Conservation (phyloP, 2,329 filamentous ascomycete species). For the Alternaria longipes region DNA sequence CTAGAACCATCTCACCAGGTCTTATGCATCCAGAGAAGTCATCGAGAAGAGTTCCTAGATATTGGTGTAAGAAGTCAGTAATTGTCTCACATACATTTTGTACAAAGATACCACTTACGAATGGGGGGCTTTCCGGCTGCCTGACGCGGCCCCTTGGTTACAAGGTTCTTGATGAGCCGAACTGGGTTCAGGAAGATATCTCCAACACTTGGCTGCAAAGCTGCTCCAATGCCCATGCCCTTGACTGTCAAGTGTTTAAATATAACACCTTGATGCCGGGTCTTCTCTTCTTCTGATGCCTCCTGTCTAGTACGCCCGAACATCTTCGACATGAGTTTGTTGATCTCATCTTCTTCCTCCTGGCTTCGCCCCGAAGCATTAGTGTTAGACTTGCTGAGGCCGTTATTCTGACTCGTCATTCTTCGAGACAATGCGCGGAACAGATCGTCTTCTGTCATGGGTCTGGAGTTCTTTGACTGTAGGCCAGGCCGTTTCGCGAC, state of each 20-base stretch:
- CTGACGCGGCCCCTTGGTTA: constrained; percentile 54
- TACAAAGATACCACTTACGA: constrained; percentile 40
- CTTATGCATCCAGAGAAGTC: constrained; percentile 73
- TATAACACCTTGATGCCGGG: constrained; percentile 72
- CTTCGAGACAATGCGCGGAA: constrained; percentile 61
- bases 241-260: constrained; percentile 72
- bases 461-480: constrained; percentile 32
- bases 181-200: constrained; percentile 70
- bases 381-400: constrained; percentile 37
- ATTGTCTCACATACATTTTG: no score
- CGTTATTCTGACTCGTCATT: constrained; percentile 51
- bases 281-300: constrained; percentile 74
- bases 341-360: constrained; percentile 63
- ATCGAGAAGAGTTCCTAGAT: constrained; percentile 65
- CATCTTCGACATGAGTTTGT: constrained; percentile 73
- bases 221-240: constrained; percentile 68
- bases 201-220: constrained; percentile 67
- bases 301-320: constrained; percentile 72
- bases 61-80: no score
- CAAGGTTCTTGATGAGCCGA: constrained; percentile 62
- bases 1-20: constrained; percentile 76
- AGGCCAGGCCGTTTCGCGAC: constrained; percentile 30
- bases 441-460: constrained; percentile 62
- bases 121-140: constrained; percentile 63
- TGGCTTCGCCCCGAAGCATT: constrained; percentile 31